Base-by-base conservation (phyloP, 768 basidiomycete species). In the Boletus pseudo-olivaceus region DNA sequence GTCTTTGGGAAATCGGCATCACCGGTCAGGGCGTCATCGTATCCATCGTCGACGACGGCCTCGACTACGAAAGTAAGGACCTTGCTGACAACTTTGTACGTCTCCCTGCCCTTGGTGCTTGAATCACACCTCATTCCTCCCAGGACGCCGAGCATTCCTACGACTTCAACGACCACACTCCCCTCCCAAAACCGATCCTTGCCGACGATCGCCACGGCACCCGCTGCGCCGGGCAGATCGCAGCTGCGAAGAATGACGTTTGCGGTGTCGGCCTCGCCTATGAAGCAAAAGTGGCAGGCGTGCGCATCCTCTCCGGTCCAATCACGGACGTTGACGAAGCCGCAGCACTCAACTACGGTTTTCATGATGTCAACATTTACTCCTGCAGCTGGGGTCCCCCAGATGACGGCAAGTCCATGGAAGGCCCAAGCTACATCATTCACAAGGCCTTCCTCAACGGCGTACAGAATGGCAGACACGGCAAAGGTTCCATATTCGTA, bases 341-440 rank as follows among this genome's bases (percentile, higher is more conserved):
- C 0, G 84, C 92, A 4, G 85, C 95, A 8, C 82, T 99, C 53
- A 99, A 99, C 72, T 97, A 88, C 69, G 93, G 88, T 11, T 98
- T 84, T 70, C 88, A 97, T 60, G 85, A 91, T 88, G 47, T 90
- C 88, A 26, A 93, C 93, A 62, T 98, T 33, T 66, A 91, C 72
- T 93, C 90, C 57, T 99, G 97, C 71, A 93, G 90, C 51, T 99
- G 97, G 97, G 97, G 97, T 6, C 97, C 97, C 9, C 90, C 95
- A 0, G 96, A 99, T 69, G 90, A 97, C 63, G 96, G 96, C 9
- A 77, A 78, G 63, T 85, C 90, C 1, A 98, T 98, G 96, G 97
- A 99, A 67, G 93, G 83, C 0, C 97, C 97, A 0, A 84, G 82
- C 14, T 88, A 90, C 62, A 77, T 99, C 45, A 97, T 98, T 65